Evolutionary conservation across 495 filamentous ascomycete species (phyloP), one percentile per base, ranked within the genome.

Genomic region (Neurospora sublineolata): DNA sequence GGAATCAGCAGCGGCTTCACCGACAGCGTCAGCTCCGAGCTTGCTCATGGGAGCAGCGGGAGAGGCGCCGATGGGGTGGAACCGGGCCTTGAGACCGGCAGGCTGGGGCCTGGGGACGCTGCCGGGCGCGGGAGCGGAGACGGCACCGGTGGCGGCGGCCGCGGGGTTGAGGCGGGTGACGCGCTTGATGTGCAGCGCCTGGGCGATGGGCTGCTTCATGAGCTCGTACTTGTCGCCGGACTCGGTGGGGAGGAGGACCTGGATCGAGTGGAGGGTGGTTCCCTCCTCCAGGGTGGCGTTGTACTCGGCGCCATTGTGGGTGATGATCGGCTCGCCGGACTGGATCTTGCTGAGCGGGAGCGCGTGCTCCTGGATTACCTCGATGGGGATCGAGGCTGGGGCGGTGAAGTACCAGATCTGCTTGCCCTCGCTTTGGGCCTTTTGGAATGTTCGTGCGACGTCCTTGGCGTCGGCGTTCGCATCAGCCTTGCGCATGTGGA

Each of bases 381-480:
- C 83, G 68, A 86, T 84, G 3, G 83, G 83, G 12, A 86, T 72
- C 18, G 82, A 83, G 14, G 83, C 83, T 1, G 84, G 84, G 12
- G 80, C 80, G 0, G 83, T 86, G 69, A 86, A 86, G 72, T 83
- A 85, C 84, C 83, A 86, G 36, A 86, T 77, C 70, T 86, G 83
- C 76, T 85, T 85, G 75, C 83, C 84, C 38, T 83, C 77, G 9
- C 80, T 44, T 69, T 83, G 82, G 46, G 83, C 77, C n/a, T 82
- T 80, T 68, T 72, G 80, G 70, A 85, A 82, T 42, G 81, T 67
- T 67, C 76, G 68, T 58, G 80, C 78, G 73, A 83, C 74, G 70
- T 82, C 75, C 68, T 80, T 72, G 71, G 80, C 76, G 71, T 82
- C 76, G 77, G 81, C 70, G 42, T 74, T 69, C 0, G 75, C 75